Conservation (phyloP, 371 early-diverging fungal genomes). For the Mucor piriformis region DNA sequence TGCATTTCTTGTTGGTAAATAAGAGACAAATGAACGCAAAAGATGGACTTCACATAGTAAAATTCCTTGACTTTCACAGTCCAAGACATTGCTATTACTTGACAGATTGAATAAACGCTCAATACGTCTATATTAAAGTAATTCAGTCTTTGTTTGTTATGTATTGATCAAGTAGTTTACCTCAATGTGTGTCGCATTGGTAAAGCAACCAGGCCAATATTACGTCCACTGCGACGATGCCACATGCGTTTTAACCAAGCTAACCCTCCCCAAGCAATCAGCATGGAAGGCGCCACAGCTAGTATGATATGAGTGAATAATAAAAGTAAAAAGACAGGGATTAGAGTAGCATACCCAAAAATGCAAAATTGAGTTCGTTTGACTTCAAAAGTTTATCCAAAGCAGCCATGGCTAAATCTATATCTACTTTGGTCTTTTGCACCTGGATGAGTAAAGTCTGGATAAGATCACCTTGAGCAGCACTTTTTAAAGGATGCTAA, state of each 20-base stretch:
- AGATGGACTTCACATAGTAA: constrained; percentile 70
- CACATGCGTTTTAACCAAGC: constrained; percentile 43
- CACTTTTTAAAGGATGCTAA: constrained; percentile 61
- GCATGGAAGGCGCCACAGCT: constrained; percentile 67
- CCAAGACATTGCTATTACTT: constrained; percentile 18
- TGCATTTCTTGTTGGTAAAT: constrained; percentile 48
- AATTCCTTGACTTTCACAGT: constrained; percentile 70
- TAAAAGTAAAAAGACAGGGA: too few relatives aligned
- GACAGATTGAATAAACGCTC: constrained; percentile 41
- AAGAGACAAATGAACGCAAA: constrained; percentile 53
- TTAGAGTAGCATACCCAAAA: constrained; percentile 65
- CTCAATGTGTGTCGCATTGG: constrained; percentile 42
- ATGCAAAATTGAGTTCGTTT: constrained; percentile 95
- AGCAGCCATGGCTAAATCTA: constrained; percentile 88
- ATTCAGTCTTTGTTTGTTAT: background rate
- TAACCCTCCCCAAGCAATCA: constrained; percentile 54
- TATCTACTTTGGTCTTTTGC: constrained; percentile 89
- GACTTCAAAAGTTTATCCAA: constrained; percentile 91
- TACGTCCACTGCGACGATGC: constrained; percentile 27
- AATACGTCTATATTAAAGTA: constrained; percentile 36
- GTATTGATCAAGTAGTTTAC: constrained; percentile 11
- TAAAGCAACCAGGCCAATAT: constrained; percentile 27
- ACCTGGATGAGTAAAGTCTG: constrained; percentile 88
- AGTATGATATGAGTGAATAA: too few relatives aligned
- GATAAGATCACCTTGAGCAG: constrained; percentile 71